A percentile compares a stretch with the other conserved stretches of the same genome.
Evolutionary conservation across 495 filamentous ascomycete species (phyloP).

Genomic region (Lepidopterella palustris): DNA sequence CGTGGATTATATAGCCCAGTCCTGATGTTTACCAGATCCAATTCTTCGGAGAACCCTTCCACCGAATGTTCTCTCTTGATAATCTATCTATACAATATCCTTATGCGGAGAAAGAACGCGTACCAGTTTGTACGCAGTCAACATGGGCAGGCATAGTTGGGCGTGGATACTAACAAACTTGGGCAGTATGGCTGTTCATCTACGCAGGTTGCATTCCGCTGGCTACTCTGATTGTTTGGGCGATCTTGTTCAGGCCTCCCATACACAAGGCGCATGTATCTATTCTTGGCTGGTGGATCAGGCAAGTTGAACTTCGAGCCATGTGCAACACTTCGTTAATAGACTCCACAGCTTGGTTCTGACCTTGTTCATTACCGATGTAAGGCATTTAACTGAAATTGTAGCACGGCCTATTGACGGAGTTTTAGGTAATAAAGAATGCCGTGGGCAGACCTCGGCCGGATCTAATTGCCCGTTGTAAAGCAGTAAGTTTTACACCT

Average conservation of each 20-base stretch:
- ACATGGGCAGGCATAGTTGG: background rate
- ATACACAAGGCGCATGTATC: conserved; percentile 82
- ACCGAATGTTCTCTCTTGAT: conserved; percentile 76
- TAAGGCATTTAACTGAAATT: conserved; percentile 10
- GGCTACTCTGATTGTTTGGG: conserved; percentile 56
- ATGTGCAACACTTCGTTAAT: background rate
- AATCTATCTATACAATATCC: conserved; percentile 81
- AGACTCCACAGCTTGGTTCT: conserved; percentile 50
- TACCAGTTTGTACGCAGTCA: conserved; percentile 59
- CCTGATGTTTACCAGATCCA: conserved; percentile 47
- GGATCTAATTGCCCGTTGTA: conserved; percentile 83
- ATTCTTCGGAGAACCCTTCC: conserved; percentile 75
- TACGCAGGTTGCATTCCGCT: conserved; percentile 71
- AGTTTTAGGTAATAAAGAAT: conserved; percentile 67
- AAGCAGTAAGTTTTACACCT: conserved; percentile 43
- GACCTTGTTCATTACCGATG: conserved; percentile 76
- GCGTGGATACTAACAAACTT: background rate
- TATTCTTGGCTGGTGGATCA: conserved; percentile 68
- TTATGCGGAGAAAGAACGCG: conserved; percentile 76
- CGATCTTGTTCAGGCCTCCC: conserved; percentile 51
- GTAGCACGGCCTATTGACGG: background rate
- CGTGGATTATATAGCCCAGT: conserved; percentile 16
- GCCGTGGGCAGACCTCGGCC: conserved; percentile 83
- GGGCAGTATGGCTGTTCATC: conserved; percentile 60
- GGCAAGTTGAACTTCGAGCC: conserved; percentile 26